Conservation (phyloP, 1,139 yeast genomes). For the Blastobotrys arbuscula region DNA sequence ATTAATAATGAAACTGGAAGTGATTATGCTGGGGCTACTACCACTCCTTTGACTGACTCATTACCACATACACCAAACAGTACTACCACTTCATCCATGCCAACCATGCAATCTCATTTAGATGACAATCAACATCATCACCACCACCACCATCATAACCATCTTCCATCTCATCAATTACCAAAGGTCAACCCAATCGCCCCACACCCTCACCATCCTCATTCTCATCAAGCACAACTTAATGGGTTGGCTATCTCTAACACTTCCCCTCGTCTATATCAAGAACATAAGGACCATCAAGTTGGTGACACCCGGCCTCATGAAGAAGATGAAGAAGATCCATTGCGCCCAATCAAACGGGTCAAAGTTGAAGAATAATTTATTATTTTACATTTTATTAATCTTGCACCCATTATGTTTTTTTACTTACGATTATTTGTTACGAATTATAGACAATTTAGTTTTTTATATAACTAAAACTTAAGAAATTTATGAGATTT, state of each 20-base stretch:
- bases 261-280: slow-evolving; percentile 12
- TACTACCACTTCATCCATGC: background rate
- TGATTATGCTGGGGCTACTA: slow-evolving; percentile 13
- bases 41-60: slow-evolving; percentile 23
- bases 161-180: background rate
- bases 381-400: background rate
- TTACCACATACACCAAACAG: slow-evolving; percentile 22
- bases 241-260: slow-evolving; percentile 15
- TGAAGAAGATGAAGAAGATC: slow-evolving; percentile 2
- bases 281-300: slow-evolving; percentile 1
- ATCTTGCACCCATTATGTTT: background rate
- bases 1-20: background rate
- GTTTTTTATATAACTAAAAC: background rate
- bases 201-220: background rate
- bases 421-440: background rate
- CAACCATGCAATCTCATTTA: slow-evolving; percentile 1
- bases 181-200: background rate
- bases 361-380: slow-evolving; percentile 7
- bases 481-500: background rate
- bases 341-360: slow-evolving; percentile 10
- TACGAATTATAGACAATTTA: background rate
- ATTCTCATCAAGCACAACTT: slow-evolving; percentile 7
- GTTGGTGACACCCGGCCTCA: background rate
- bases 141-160: background rate
- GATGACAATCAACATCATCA: background rate